phyloP scores from a whole-genome alignment of 2,329 filamentous ascomycete species.

The Xylogone sp. region DNA sequence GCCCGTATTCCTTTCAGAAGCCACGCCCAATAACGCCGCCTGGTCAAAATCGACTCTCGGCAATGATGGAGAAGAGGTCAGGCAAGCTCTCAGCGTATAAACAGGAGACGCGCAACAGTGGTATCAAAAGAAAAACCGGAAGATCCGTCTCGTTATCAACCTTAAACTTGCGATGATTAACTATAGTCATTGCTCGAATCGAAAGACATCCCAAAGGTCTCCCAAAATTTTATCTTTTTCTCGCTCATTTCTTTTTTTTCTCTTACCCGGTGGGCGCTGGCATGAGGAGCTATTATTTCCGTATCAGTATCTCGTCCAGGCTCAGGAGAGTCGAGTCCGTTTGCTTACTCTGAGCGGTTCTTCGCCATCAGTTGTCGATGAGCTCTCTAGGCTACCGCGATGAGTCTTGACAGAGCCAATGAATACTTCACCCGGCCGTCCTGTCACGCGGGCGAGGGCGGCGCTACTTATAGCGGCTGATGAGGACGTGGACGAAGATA shows the following conservation, averaged over 20 bases:
- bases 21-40: neutral
- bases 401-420: constrained; percentile 59
- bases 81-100: neutral
- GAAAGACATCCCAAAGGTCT: neutral
- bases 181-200: neutral
- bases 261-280: constrained; percentile 27
- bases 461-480: constrained; percentile 23
- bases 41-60: neutral
- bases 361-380: constrained; percentile 50
- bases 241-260: neutral
- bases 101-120: neutral
- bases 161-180: neutral
- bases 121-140: neutral
- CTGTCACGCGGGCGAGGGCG: constrained; percentile 28
- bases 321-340: neutral
- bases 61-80: neutral
- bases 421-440: constrained; percentile 56
- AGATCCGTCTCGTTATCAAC: constrained; percentile 1
- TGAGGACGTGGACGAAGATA: constrained; percentile 8
- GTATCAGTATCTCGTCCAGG: constrained; percentile 1
- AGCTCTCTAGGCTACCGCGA: constrained; percentile 56
- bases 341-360: constrained; percentile 40
- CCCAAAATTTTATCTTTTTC: neutral
- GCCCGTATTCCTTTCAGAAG: neutral
- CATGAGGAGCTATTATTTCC: constrained; percentile 25